phyloP scores from a whole-genome alignment of 2,329 filamentous ascomycete species.

The Alternaria ethzedia region DNA sequence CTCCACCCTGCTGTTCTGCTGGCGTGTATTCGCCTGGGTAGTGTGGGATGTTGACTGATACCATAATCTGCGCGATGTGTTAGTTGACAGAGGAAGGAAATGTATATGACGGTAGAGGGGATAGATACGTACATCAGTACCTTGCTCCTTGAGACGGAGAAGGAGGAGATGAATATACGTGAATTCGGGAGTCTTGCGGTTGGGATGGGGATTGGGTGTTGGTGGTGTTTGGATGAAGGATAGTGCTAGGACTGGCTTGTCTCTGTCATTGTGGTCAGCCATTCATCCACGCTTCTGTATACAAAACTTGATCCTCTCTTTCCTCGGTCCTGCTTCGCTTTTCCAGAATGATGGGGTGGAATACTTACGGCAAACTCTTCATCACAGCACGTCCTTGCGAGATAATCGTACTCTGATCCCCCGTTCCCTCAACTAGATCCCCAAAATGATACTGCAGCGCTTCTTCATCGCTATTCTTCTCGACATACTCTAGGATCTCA shows the following conservation, averaged over 20 bases:
- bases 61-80: slow-evolving; percentile 59
- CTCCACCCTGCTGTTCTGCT: slow-evolving; percentile 66
- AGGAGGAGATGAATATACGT: slow-evolving; percentile 80
- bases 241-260: slow-evolving; percentile 69
- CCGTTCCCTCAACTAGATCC: slow-evolving; percentile 52
- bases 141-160: slow-evolving; percentile 74
- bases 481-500: slow-evolving; percentile 86
- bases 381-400: slow-evolving; percentile 36
- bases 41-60: slow-evolving; percentile 88
- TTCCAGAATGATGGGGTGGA: neutral
- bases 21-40: slow-evolving; percentile 75
- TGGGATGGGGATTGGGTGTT: slow-evolving; percentile 35
- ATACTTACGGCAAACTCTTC: slow-evolving; percentile 47
- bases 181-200: slow-evolving; percentile 57
- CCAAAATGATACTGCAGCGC: slow-evolving; percentile 62
- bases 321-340: neutral
- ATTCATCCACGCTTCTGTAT: neutral
- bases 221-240: slow-evolving; percentile 64
- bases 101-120: too few relatives aligned
- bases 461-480: slow-evolving; percentile 69
- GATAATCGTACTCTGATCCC: slow-evolving; percentile 46
- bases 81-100: too few relatives aligned
- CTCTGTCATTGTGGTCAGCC: slow-evolving; percentile 24
- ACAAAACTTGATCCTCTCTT: neutral
- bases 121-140: slow-evolving; percentile 68